A percentile compares a stretch with the other conserved stretches of the same genome.
Conservation (phyloP, 75 land plant genomes). For the Selaginella moellendorffii region DNA sequence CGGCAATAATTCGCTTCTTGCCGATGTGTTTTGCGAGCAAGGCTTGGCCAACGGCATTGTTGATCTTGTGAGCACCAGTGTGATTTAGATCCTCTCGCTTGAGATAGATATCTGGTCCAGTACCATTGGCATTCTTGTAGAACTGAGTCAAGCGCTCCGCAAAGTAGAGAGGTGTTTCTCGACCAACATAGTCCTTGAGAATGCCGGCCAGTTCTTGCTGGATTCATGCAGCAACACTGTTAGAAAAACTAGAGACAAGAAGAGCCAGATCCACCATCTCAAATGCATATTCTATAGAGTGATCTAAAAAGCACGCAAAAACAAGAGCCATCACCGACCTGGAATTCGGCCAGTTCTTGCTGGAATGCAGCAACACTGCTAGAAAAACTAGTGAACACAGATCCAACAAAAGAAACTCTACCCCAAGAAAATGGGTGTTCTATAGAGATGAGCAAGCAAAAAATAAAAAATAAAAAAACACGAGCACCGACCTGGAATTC, state of each 20-base stretch:
- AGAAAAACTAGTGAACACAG: background rate
- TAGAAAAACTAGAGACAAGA: no score
- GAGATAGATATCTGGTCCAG: conserved; percentile 71
- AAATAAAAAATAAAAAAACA: conserved; percentile 2
- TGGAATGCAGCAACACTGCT: no score
- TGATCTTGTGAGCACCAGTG: conserved; percentile 85
- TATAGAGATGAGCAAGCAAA: background rate
- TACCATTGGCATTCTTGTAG: conserved; percentile 39
- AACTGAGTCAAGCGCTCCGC: conserved; percentile 67
- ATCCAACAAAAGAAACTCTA: background rate
- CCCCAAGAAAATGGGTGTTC: background rate
- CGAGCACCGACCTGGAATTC: conserved; percentile 47
- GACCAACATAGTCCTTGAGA: conserved; percentile 78
- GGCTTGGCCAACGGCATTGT: conserved; percentile 86
- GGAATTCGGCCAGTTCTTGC: no score
- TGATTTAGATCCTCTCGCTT: conserved; percentile 90
- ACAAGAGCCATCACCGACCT: no score
- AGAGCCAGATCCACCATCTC: no score
- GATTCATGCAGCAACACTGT: background rate
- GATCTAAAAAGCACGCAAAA: no score
- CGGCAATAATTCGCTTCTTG: conserved; percentile 57
- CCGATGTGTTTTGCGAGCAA: conserved; percentile 74
- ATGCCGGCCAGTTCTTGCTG: conserved; percentile 55
- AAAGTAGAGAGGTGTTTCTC: conserved; percentile 80
- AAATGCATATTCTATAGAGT: no score